phyloP scores from a whole-genome alignment of 768 basidiomycete genomes.

The Daedaleopsis sinensis region DNA sequence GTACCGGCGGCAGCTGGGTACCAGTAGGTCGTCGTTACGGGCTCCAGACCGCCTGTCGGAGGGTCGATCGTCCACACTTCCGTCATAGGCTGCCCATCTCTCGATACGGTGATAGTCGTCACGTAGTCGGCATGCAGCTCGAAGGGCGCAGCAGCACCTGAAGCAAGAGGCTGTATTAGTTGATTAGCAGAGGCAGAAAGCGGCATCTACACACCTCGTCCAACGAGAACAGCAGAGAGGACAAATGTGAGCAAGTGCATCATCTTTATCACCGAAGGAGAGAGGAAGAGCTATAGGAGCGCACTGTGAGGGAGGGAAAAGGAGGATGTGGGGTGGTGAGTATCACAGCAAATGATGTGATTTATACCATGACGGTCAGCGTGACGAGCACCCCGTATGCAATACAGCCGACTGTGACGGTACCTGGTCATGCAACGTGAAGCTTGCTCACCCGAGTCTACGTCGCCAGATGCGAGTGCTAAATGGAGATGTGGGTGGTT shows the following conservation, averaged over 20 bases:
- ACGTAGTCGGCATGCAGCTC: neutral
- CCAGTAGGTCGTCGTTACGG: no score
- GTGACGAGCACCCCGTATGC: no score
- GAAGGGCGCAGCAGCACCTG: neutral
- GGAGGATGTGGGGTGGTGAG: neutral
- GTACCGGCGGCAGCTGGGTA: no score
- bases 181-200: neutral
- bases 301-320: neutral
- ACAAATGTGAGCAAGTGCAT: neutral
- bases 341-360: no score
- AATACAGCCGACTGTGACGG: no score
- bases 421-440: no score
- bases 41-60: neutral
- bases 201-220: neutral
- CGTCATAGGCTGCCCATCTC: neutral
- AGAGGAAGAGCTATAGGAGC: neutral
- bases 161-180: neutral
- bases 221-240: neutral
- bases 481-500: no score
- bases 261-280: neutral
- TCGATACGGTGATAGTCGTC: neutral
- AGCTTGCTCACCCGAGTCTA: no score
- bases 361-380: no score
- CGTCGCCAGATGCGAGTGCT: no score
- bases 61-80: neutral